Evolutionary conservation across 306 rosid genomes (phyloP).

Genomic region (Pterocarpus santalinus): DNA sequence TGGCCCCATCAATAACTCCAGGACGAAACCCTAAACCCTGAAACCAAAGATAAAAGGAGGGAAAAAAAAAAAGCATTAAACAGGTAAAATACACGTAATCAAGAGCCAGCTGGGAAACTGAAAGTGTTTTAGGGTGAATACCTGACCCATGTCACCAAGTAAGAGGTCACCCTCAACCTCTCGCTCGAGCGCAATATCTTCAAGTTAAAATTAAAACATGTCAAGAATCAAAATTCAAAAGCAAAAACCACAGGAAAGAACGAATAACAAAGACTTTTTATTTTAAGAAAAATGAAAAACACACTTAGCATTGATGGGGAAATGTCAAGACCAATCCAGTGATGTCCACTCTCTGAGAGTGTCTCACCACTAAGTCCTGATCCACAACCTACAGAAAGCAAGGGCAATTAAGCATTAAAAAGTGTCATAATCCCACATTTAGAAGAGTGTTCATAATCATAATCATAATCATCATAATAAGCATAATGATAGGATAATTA

Average conservation of each 20-base stretch:
- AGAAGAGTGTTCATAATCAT: background rate
- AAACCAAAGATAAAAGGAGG: slow-evolving; percentile 41
- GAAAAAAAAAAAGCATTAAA: background rate
- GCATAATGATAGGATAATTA: background rate
- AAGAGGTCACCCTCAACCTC: slow-evolving; percentile 95
- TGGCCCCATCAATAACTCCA: slow-evolving; percentile 91
- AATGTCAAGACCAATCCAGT: slow-evolving; percentile 94
- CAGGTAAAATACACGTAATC: background rate
- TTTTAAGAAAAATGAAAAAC: background rate
- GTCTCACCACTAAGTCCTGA: slow-evolving; percentile 97
- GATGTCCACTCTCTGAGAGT: slow-evolving; percentile 77
- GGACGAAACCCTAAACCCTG: slow-evolving; percentile 96
- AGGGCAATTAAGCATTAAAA: background rate
- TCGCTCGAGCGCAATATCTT: slow-evolving; percentile 85
- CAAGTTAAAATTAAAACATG: background rate
- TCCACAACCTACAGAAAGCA: slow-evolving; percentile 75
- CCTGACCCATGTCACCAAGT: slow-evolving; percentile 95
- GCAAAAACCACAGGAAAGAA: background rate
- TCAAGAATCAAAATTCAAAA: slow-evolving; percentile 1
- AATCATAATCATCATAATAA: background rate
- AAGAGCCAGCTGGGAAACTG: background rate
- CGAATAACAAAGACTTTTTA: background rate
- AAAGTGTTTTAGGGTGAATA: slow-evolving; percentile 29
- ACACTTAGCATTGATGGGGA: slow-evolving; percentile 95
- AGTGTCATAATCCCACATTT: too few species aligned